Evolutionary conservation across 75 land plant species (phyloP).

Genomic region (Sequoiadendron giganteum): DNA sequence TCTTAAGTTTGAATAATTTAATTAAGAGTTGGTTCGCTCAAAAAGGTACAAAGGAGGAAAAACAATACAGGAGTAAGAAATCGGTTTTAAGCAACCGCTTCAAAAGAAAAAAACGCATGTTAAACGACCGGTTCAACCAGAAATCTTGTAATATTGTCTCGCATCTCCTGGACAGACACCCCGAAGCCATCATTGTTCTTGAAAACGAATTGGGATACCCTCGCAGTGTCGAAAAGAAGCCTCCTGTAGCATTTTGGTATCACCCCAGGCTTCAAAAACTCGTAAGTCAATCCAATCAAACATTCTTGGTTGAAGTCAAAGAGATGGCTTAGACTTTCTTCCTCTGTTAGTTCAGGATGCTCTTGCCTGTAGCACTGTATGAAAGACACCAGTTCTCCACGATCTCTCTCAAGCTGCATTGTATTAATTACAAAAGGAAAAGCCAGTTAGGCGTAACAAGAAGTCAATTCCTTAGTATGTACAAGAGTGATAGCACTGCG

Average conservation of each 20-base stretch:
- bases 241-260: conserved; percentile 17
- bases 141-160: conserved; percentile 14
- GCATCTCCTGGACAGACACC: conserved; percentile 14
- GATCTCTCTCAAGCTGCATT: conserved; percentile 10
- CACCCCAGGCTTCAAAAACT: neutral
- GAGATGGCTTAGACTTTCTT: conserved; percentile 11
- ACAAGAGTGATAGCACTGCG: too few species aligned
- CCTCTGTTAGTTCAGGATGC: conserved; percentile 9
- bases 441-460: too few species aligned
- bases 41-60: too few species aligned
- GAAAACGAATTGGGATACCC: conserved; percentile 20
- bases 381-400: conserved; percentile 13
- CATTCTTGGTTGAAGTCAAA: conserved; percentile 1
- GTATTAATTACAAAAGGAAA: too few species aligned
- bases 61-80: too few species aligned
- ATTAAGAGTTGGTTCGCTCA: too few species aligned
- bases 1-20: too few species aligned
- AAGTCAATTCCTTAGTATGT: too few species aligned
- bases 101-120: too few species aligned
- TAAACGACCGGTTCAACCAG: neutral
- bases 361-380: conserved; percentile 30
- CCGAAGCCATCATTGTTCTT: conserved; percentile 23
- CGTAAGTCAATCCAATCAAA: conserved; percentile 26
- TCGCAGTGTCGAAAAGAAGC: conserved; percentile 22
- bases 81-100: too few species aligned